Percentiles rank a stretch among this genome's conserved stretches.
phyloP scores from a whole-genome alignment of 2,329 filamentous ascomycete genomes.

The Aspergillus chevalieri region DNA sequence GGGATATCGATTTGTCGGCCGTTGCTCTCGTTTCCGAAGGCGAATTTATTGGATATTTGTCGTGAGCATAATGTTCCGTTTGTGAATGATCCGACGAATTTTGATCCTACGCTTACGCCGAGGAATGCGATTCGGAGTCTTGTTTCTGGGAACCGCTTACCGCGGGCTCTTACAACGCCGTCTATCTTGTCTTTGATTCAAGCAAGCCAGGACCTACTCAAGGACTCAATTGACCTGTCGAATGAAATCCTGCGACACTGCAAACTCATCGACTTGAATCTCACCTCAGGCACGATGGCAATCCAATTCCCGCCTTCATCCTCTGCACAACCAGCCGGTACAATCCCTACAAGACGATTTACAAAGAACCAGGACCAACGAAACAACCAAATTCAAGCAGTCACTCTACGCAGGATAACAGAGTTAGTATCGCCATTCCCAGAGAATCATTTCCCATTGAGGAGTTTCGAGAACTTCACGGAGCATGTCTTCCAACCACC shows the following conservation, averaged over 20 bases:
- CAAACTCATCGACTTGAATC: conserved; percentile 25
- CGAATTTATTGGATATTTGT: conserved; percentile 61
- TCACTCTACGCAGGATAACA: conserved; percentile 44
- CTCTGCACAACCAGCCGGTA: conserved; percentile 1
- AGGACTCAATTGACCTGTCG: conserved; percentile 48
- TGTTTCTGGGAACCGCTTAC: conserved; percentile 54
- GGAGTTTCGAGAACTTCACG: conserved; percentile 38
- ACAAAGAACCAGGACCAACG: not conserved
- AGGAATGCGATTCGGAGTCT: conserved; percentile 76
- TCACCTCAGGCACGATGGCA: conserved; percentile 29
- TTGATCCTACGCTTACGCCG: conserved; percentile 66
- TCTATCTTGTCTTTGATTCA: conserved; percentile 58
- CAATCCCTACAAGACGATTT: not conserved
- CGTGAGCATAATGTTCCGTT: conserved; percentile 60
- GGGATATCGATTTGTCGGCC: conserved; percentile 34
- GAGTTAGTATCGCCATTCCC: conserved; percentile 44
- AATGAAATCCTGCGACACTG: conserved; percentile 45
- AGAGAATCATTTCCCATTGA: conserved; percentile 36
- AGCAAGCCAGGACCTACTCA: conserved; percentile 43
- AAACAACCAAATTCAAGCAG: conserved; percentile 31
- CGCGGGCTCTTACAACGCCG: conserved; percentile 61
- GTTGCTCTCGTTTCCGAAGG: conserved; percentile 55
- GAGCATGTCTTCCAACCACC: conserved; percentile 35
- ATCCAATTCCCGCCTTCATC: conserved; percentile 20
- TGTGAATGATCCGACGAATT: conserved; percentile 82